Evolutionary conservation across 1,139 yeast genomes (phyloP), one percentile per base, ranked within the genome.

Genomic region (Suhomyces wounanorum): DNA sequence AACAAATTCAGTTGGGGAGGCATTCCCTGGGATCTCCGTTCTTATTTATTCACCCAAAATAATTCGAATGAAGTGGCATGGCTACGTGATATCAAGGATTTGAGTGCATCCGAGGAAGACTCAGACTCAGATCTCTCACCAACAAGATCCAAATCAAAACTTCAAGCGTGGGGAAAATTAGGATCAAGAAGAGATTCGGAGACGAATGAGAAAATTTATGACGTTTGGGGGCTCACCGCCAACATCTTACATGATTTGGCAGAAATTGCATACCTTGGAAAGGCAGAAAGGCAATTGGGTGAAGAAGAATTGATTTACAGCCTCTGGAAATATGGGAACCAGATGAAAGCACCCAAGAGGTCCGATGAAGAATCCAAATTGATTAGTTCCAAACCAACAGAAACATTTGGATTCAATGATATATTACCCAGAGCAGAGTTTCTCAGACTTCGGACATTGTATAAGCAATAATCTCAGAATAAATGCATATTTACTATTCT

Each of bases 181-280:
- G 82, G 82, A 1, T 66, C 77, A 14, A 60, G 80, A 47, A 59
- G 73, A 25, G 70, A 73, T 52, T 62, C 71, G 8, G 66, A 59
- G 14, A 72, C 78, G 9, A 70, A 74, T 53, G 75, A 74, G 51
- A 73, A 72, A 55, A 69, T 79, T 41, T 81, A 87, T 62, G 89
- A 87, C 59, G 89, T 91, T 3, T 91, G 97, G 97, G 97, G 97
- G 0, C 69, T 91, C 44, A 91, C 97, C 0, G 96, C 97, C 3
- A 87, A 89, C 60, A 89, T 91, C 8, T 67, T 91, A 13, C 87
- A 85, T 57, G 97, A 91, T 63, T 67, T 88, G 35, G 91, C 96
- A 5, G 77, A 81, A 49, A 72, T 89, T 5, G 78, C 82, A 1
- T 81, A 78, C 55, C 72, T 52, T 9, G 57, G 55, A 17, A 43